A percentile compares a stretch with the other conserved stretches of the same genome.
These are phyloP conservation scores for Paecilomyces sp. DNA, from an alignment of 2,329 filamentous ascomycete species.

Conservation along the genomic window DNA sequence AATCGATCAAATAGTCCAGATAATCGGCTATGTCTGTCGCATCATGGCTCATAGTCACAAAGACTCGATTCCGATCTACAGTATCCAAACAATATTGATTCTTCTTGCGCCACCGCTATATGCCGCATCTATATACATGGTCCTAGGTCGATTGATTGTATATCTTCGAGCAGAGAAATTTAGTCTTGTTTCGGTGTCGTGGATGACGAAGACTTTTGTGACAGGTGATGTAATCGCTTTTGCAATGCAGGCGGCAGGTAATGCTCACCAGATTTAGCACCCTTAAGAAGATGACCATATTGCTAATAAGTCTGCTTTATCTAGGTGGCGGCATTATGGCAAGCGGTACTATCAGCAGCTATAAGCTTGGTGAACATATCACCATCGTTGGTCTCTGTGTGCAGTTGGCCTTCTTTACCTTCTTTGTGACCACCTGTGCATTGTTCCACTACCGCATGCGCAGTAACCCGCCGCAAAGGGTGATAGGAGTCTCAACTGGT, in stretches of 20 bases:
- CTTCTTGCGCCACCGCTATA: slow-evolving; percentile 12
- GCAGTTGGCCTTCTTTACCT: slow-evolving; percentile 12
- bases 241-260: slow-evolving; percentile 10
- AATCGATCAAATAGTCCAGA: not conserved
- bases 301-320: not conserved
- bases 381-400: slow-evolving; percentile 11
- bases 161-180: slow-evolving; percentile 7
- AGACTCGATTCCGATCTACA: slow-evolving; percentile 3
- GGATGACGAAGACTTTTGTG: slow-evolving; percentile 14
- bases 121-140: slow-evolving; percentile 13
- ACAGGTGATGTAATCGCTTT: slow-evolving; percentile 12
- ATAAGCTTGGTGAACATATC: slow-evolving; percentile 7
- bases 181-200: slow-evolving; percentile 6
- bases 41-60: not conserved
- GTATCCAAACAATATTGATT: slow-evolving; percentile 10
- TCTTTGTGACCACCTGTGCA: slow-evolving; percentile 9
- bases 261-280: not conserved
- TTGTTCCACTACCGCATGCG: slow-evolving; percentile 11
- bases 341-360: slow-evolving; percentile 1
- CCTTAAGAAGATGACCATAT: not conserved
- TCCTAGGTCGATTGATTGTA: slow-evolving; percentile 9
- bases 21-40: not conserved
- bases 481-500: not conserved
- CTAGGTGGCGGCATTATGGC: slow-evolving; percentile 12
- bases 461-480: not conserved